Evolutionary conservation across 805 yeast genomes (phyloP).

Genomic region (Candida multigemmis): DNA sequence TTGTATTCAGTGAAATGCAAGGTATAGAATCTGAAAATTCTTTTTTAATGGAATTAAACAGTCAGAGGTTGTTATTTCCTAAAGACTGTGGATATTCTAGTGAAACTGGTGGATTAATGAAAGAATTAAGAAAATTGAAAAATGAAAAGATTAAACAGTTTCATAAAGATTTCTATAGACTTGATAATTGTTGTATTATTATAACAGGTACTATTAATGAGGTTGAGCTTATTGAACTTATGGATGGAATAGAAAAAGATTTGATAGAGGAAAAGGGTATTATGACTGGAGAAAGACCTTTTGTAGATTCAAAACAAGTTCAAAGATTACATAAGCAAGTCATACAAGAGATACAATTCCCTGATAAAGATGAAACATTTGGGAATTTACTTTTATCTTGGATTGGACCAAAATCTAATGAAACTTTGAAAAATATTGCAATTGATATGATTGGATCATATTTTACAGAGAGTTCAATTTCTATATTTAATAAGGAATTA

Average conservation of each 20-base stretch:
- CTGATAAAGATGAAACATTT: slow-evolving; percentile 80
- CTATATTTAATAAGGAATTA: slow-evolving; percentile 60
- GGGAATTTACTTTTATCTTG: slow-evolving; percentile 71
- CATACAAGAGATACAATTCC: slow-evolving; percentile 58
- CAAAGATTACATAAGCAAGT: slow-evolving; percentile 30
- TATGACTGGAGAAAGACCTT: slow-evolving; percentile 57
- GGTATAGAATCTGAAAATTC: slow-evolving; percentile 76
- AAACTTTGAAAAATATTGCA: slow-evolving; percentile 52
- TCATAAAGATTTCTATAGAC: slow-evolving; percentile 64
- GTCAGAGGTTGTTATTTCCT: slow-evolving; percentile 48
- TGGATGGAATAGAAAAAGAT: slow-evolving; percentile 53
- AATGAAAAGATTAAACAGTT: slow-evolving; percentile 69
- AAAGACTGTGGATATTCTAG: slow-evolving; percentile 73
- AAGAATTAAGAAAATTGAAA: slow-evolving; percentile 63
- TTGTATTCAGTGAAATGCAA: slow-evolving; percentile 95
- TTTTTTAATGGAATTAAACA: slow-evolving; percentile 52
- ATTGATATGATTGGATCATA: slow-evolving; percentile 64
- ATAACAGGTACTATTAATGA: slow-evolving; percentile 84
- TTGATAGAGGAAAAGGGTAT: slow-evolving; percentile 34
- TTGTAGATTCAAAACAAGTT: slow-evolving; percentile 56
- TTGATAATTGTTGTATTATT: slow-evolving; percentile 77
- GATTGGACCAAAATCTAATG: slow-evolving; percentile 66
- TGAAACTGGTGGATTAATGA: slow-evolving; percentile 88
- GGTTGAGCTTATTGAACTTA: slow-evolving; percentile 50
- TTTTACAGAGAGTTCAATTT: slow-evolving; percentile 67